Base-by-base conservation (phyloP, 257 asterid species). In the Jacaranda mimosifolia region DNA sequence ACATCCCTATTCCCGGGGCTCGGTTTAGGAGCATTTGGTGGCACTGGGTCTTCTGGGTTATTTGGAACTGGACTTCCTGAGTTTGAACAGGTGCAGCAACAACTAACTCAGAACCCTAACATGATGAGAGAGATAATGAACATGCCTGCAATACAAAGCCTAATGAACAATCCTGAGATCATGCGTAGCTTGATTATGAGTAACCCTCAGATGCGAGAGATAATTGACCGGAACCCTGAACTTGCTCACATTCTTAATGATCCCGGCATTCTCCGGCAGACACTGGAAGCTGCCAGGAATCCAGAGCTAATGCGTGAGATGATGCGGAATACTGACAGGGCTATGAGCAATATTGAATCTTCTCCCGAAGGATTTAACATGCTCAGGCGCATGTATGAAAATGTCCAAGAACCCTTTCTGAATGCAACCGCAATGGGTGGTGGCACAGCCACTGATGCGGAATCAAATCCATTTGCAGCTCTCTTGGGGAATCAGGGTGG, bases 321-420 rank as follows among this genome's bases (percentile, higher is more conserved):
- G 92, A 88, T 88, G 92, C 90, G 92, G 62, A 88, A 88, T 78
- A 88, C 87, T 45, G 92, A 88, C 79, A 80, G 90, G 81, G 92
- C 92, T 58, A 86, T 88, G 92, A 86, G 89, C 70, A 88, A 89
- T 80, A 86, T 89, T 75, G 94, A 89, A 77, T 83, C 94, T 72
- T 86, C 94, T 79, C 92, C 94, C 0, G 94, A 89, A 79, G 94
- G 92, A 53, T 89, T 89, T 72, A 89, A 89, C 87, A 88, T 88
- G 89, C 91, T 89, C 12, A 86, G 94, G 48, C 92, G 94, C 59
- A 87, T 89, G 94, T 89, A 89, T 80, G 91, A 87, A 80, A 90
- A 86, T 81, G 95, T 90, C 56, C 95, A 90, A 70, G 95, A 90
- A 68, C 91, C 92, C 19, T 76, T 90, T 35, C 62, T 87, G 83